Conservation (phyloP, 2,329 filamentous ascomycete genomes). For the Rhinocladiella mackenziei region DNA sequence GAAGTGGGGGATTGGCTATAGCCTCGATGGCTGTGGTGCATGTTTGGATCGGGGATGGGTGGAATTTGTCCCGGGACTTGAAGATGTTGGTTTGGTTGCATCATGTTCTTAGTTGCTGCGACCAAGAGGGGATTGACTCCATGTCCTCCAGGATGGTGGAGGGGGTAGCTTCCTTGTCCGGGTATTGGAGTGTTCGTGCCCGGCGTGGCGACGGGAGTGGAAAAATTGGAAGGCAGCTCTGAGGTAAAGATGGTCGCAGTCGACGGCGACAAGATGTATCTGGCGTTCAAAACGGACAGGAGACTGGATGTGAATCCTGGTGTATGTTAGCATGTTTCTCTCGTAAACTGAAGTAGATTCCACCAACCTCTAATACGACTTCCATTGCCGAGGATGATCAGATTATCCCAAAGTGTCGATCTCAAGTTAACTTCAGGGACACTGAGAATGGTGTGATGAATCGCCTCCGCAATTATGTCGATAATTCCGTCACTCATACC, state of each 20-base stretch:
- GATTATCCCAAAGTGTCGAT: constrained; percentile 81
- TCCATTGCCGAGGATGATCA: constrained; percentile 90
- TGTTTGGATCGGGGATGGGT: constrained; percentile 31
- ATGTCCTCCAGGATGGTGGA: constrained; percentile 54
- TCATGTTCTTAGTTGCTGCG: constrained; percentile 62
- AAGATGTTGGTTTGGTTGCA: constrained; percentile 41
- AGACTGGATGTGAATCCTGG: constrained; percentile 86
- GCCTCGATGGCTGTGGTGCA: constrained; percentile 53
- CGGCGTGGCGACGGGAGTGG: constrained; percentile 84
- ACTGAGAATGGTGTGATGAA: constrained; percentile 77
- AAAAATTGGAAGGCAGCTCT: constrained; percentile 89
- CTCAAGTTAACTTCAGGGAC: constrained; percentile 83
- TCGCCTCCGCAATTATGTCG: constrained; percentile 75
- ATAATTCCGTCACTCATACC: constrained; percentile 60
- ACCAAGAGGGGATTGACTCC: constrained; percentile 87
- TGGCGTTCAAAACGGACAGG: constrained; percentile 69
- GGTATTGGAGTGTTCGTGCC: constrained; percentile 75
- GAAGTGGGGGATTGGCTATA: constrained; percentile 75
- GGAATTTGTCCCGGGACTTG: constrained; percentile 37
- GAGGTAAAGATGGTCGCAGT: constrained; percentile 96
- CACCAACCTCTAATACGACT: constrained; percentile 56
- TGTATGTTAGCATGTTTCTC: constrained; percentile 40
- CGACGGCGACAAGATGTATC: constrained; percentile 85
- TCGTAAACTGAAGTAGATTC: constrained; percentile 23
- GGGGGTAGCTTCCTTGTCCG: constrained; percentile 45